phyloP scores from a whole-genome alignment of 148 eudicot species.

The Chenopodium formosanum region DNA sequence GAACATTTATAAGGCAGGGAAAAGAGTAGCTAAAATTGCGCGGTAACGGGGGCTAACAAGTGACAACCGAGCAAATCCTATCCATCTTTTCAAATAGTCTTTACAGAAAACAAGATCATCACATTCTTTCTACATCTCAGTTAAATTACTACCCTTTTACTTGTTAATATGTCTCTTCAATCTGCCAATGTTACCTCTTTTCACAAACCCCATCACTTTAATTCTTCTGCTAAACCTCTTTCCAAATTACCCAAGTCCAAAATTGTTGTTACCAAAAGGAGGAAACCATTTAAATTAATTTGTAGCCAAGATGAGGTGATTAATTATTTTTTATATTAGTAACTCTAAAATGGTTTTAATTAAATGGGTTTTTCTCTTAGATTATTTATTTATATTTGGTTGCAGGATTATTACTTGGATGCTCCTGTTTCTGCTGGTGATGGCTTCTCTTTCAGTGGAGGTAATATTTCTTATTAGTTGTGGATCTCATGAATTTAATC shows the following conservation, averaged over 20 bases:
- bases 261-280: slow-evolving; percentile 17
- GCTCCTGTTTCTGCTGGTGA: slow-evolving; percentile 90
- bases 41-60: slow-evolving; percentile 24
- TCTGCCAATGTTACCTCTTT: slow-evolving; percentile 26
- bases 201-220: slow-evolving; percentile 30
- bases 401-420: slow-evolving; percentile 84
- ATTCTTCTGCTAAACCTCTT: slow-evolving; percentile 21
- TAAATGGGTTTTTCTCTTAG: background rate
- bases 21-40: background rate
- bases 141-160: background rate
- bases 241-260: slow-evolving; percentile 24
- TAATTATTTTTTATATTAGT: too few relatives aligned
- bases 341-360: too few relatives aligned
- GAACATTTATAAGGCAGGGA: background rate
- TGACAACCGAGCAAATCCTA: slow-evolving; percentile 54
- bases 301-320: slow-evolving; percentile 53
- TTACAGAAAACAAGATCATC: background rate
- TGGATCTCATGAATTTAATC: background rate
- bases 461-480: slow-evolving; percentile 30
- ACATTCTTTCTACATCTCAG: background rate
- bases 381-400: background rate
- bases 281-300: slow-evolving; percentile 27
- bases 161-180: slow-evolving; percentile 32
- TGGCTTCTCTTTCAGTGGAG: slow-evolving; percentile 98
- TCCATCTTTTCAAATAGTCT: slow-evolving; percentile 24